Evolutionary conservation across 1,139 yeast species (phyloP).

Genomic region (Diutina rugosa): DNA sequence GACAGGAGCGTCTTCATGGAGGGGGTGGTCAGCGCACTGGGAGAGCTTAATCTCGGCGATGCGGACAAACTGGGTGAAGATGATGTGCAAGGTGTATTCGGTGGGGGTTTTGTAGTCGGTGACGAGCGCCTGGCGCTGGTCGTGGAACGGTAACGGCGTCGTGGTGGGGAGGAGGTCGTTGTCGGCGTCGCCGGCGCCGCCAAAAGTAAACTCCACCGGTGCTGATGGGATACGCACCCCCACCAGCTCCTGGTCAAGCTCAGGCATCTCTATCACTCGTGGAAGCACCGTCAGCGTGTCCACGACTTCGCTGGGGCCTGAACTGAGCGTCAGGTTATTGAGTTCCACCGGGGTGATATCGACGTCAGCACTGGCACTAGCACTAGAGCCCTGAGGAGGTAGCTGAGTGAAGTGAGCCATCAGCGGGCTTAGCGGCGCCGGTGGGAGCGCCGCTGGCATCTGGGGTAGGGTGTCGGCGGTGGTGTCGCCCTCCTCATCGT

Average conservation of each 20-base stretch:
- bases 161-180: not conserved
- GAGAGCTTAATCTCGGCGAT: conserved; percentile 81
- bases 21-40: conserved; percentile 55
- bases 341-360: conserved; percentile 1
- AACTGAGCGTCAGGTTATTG: not conserved
- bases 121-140: conserved; percentile 14
- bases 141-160: not conserved
- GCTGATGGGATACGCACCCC: not conserved
- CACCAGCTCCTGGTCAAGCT: not conserved
- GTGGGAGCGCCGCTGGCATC: not conserved
- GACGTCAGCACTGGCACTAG: not conserved
- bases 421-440: not conserved
- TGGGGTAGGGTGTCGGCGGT: not conserved
- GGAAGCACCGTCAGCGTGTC: not conserved
- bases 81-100: conserved; percentile 85
- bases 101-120: conserved; percentile 72
- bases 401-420: not conserved
- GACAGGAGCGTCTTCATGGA: conserved; percentile 68
- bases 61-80: conserved; percentile 91
- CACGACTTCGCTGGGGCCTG: not conserved
- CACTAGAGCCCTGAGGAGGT: not conserved
- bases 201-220: not conserved
- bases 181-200: not conserved
- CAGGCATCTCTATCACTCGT: not conserved
- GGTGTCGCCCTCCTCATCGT: not conserved